Evolutionary conservation across 306 rosid genomes (phyloP).

Genomic region (Sicyos edulis): DNA sequence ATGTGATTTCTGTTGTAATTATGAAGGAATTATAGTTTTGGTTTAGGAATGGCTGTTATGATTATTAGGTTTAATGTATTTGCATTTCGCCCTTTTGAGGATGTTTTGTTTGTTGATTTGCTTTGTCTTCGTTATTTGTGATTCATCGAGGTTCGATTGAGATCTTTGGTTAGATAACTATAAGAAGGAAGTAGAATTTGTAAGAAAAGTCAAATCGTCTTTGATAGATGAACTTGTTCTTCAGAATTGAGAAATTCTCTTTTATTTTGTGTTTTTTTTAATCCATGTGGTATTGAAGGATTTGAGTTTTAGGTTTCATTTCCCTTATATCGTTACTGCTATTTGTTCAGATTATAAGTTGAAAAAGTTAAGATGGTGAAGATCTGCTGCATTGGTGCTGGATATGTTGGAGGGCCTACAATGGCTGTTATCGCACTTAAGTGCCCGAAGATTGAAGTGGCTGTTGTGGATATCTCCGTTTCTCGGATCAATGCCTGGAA

Average conservation of each 20-base stretch:
- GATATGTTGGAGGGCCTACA: slow-evolving; percentile 98
- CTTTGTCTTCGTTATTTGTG: not conserved
- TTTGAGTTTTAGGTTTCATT: not conserved
- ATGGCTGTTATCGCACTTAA: slow-evolving; percentile 97
- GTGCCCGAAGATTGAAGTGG: slow-evolving; percentile 81
- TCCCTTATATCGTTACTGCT: slow-evolving; percentile 23
- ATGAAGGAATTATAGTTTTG: slow-evolving; percentile 13
- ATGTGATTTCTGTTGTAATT: slow-evolving; percentile 17
- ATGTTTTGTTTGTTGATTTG: not conserved
- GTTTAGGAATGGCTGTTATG: slow-evolving; percentile 21
- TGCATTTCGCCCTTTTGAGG: not conserved
- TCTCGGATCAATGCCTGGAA: slow-evolving; percentile 88
- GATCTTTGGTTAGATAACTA: not conserved
- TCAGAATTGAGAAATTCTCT: not conserved
- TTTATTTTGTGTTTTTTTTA: not conserved
- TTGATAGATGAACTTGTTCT: not conserved
- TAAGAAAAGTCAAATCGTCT: not conserved
- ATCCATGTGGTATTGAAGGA: not conserved
- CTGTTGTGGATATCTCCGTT: slow-evolving; percentile 79
- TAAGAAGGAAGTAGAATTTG: not conserved
- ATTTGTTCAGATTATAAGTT: slow-evolving; percentile 37
- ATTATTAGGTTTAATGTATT: not conserved
- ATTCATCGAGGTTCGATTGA: not conserved
- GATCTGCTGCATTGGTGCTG: slow-evolving; percentile 99
- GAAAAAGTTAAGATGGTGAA: slow-evolving; percentile 72